Base-by-base conservation (phyloP, 139 green algal species). In the Haematococcus sp. region DNA sequence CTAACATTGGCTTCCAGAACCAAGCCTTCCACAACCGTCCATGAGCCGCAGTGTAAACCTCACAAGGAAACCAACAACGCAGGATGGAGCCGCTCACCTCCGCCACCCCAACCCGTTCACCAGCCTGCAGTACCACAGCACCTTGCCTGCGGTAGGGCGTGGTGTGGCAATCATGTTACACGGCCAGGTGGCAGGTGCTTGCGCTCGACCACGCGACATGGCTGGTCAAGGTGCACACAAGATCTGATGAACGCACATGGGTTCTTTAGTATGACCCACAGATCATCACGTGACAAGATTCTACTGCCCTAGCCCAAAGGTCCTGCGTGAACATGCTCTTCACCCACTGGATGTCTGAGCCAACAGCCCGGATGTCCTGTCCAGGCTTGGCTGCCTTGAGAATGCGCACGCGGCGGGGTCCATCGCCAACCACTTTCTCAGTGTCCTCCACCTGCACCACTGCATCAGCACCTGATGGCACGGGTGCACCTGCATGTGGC, bases 401-500 rank as follows among this genome's bases (percentile, higher is more conserved):
- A 63, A 97, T 95, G 33, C 81, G 66, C 61, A 97, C 88, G 0
- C 78, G 76, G 7, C 7, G 40, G 40, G 40, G 40, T 7, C 40
- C 11, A 7, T 49, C 40, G 40, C 40, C 40, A 7, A 73, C 68
- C 25, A 91, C 67, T 54, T 74, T 52, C 72, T 91, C 73, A n/a
- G 90, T 95, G 79, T 94, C 84, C 73, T 95, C 92, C 9, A 97
- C 89, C 63, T 93, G 86, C 0, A 91, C 67, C 31, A 91, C 86
- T 20, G 86, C 83, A 79, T 91, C 86, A 20, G 84, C 86, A 2
- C 86, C 86, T 27, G 70, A 27, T 0, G 82, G 86, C 2, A 92
- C 71, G 5, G 87, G 87, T 1, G 84, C 87, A 54, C 87, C 84
- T 91, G 74, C 11, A 43, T 22, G 28, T 51, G n/a, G n/a, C n/a